Percentiles rank a stretch among this genome's conserved stretches.
These are phyloP conservation scores for Schwanniomyces occidentalis DNA, from an alignment of 805 yeast genomes.

Conservation along the genomic window DNA sequence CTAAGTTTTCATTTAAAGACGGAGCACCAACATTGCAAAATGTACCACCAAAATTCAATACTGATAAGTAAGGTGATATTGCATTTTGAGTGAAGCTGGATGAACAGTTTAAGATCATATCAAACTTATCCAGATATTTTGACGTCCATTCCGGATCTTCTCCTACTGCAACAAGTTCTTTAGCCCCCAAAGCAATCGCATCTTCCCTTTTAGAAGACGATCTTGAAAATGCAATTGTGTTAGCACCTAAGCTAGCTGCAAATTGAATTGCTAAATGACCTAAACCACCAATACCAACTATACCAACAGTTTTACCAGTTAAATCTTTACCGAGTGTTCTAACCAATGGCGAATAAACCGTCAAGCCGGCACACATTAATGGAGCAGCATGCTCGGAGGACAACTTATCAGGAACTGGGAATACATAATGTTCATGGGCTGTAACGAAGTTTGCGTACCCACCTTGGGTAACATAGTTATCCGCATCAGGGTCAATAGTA, in stretches of 20 bases:
- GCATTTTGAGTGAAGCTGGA: conserved; percentile 18
- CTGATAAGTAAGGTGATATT: not conserved
- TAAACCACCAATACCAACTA: conserved; percentile 67
- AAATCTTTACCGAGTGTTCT: conserved; percentile 36
- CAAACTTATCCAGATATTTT: conserved; percentile 37
- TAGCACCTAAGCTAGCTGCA: conserved; percentile 63
- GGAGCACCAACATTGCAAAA: conserved; percentile 72
- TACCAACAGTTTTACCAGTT: conserved; percentile 45
- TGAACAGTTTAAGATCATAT: conserved; percentile 55
- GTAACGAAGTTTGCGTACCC: conserved; percentile 53
- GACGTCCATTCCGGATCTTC: conserved; percentile 45
- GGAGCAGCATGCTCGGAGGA: conserved; percentile 49
- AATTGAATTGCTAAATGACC: conserved; percentile 64
- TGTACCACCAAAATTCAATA: conserved; percentile 56
- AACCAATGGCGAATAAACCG: conserved; percentile 51
- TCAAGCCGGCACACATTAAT: conserved; percentile 56
- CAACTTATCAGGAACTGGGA: conserved; percentile 49
- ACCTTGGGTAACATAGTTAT: conserved; percentile 38
- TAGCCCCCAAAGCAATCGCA: conserved; percentile 32
- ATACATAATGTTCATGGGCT: conserved; percentile 44
- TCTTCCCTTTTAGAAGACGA: conserved; percentile 28
- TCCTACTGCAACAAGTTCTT: conserved; percentile 47
- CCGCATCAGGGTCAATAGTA: conserved; percentile 32
- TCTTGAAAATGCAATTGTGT: conserved; percentile 48
- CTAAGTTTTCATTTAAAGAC: conserved; percentile 39